phyloP scores from a whole-genome alignment of 345 rosid genomes.

The Camelina laxa region DNA sequence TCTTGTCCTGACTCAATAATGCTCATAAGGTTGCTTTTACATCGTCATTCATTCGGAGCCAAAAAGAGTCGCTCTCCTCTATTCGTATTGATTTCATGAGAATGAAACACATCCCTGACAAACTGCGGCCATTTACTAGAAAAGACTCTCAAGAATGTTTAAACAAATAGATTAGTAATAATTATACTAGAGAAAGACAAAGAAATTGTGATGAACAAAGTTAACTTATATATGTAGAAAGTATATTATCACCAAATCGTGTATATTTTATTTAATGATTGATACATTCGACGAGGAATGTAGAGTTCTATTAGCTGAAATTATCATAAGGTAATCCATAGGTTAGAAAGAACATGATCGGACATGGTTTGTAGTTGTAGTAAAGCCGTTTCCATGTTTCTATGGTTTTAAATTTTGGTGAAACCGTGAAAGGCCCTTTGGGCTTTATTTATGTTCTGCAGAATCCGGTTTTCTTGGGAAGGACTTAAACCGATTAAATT shows the following conservation, averaged over 20 bases:
- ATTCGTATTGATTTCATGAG: neutral
- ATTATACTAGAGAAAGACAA: too few relatives aligned
- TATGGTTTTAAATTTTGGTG: neutral
- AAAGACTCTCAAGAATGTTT: too few relatives aligned
- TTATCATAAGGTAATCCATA: neutral
- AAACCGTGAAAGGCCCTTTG: neutral
- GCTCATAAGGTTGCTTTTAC: slow-evolving; percentile 16
- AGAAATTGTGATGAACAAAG: too few relatives aligned
- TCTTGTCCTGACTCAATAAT: slow-evolving; percentile 29
- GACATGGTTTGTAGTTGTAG: neutral
- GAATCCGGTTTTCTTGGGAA: neutral
- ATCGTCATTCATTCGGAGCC: neutral
- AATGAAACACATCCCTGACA: neutral
- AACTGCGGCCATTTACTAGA: neutral
- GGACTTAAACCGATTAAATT: neutral
- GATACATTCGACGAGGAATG: too few relatives aligned
- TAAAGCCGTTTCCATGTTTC: neutral
- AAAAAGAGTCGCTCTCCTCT: neutral
- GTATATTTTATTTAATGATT: too few relatives aligned
- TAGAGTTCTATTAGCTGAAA: too few relatives aligned
- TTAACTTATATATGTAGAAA: too few relatives aligned
- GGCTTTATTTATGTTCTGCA: neutral
- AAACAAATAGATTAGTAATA: too few relatives aligned
- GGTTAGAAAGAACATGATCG: neutral
- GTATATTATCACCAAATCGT: too few relatives aligned